phyloP scores from a whole-genome alignment of 2,329 filamentous ascomycete species.

The Aspergillus intermedius region DNA sequence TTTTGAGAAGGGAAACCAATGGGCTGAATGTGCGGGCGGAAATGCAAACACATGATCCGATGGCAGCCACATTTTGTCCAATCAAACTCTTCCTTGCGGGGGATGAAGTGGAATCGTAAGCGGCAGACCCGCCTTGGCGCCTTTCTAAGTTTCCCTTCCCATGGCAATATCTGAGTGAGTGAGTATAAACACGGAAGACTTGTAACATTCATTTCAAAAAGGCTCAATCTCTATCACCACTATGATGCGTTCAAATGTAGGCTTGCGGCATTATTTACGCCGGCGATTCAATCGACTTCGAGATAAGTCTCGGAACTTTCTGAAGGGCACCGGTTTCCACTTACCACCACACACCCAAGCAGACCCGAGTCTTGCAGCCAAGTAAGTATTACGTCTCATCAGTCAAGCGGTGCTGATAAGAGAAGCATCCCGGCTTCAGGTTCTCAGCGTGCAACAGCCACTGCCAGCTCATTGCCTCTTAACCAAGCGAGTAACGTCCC shows the following conservation, averaged over 20 bases:
- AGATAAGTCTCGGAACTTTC: conserved; percentile 1
- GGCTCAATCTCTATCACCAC: neutral
- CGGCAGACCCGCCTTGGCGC: neutral
- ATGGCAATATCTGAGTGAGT: neutral
- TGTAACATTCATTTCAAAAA: neutral
- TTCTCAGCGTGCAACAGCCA: neutral
- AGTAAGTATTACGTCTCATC: conserved; percentile 3
- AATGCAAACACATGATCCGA: neutral
- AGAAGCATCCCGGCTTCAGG: neutral
- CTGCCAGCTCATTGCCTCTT: conserved; percentile 1
- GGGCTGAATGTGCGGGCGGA: neutral
- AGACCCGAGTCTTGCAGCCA: conserved; percentile 1
- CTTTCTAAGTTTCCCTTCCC: neutral
- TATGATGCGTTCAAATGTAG: neutral
- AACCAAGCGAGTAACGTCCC: neutral
- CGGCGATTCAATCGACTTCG: neutral
- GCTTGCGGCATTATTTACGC: conserved; percentile 1
- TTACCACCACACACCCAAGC: neutral
- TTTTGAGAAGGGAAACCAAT: neutral
- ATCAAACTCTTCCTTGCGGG: neutral
- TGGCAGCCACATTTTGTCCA: neutral
- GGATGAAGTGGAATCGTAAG: neutral
- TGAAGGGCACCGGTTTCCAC: neutral
- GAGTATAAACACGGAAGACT: neutral
- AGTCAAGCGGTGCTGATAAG: conserved; percentile 1